These are phyloP conservation scores for Sclerotinia nivalis DNA, from an alignment of 2,329 filamentous ascomycete genomes.

Conservation along the genomic window DNA sequence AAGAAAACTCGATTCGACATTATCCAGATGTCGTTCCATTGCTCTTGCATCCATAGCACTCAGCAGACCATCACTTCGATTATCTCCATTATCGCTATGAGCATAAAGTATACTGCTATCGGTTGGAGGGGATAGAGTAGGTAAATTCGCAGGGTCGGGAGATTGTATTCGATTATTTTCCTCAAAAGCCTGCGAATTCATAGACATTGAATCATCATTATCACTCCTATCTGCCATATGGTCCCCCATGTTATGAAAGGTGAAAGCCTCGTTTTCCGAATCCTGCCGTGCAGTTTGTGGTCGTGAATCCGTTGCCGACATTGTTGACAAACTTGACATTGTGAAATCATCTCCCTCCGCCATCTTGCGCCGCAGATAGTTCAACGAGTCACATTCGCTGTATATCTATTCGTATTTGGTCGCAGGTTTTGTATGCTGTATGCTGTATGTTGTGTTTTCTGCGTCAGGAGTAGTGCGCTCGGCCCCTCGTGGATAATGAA, in stretches of 20 bases:
- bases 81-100: constrained; percentile 34
- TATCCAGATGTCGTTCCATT: constrained; percentile 53
- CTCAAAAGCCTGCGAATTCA: constrained; percentile 28
- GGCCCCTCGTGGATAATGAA: constrained; percentile 22
- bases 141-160: constrained; percentile 34
- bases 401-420: neutral
- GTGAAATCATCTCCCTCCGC: constrained; percentile 36
- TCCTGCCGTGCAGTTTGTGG: constrained; percentile 37
- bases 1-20: constrained; percentile 67
- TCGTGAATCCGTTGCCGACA: constrained; percentile 28
- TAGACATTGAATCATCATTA: constrained; percentile 35
- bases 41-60: constrained; percentile 40
- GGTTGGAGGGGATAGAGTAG: constrained; percentile 34
- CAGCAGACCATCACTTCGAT: constrained; percentile 32
- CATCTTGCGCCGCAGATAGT: constrained; percentile 31
- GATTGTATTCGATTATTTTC: constrained; percentile 32
- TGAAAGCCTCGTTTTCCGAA: constrained; percentile 36
- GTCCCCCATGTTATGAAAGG: constrained; percentile 37
- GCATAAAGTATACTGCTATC: constrained; percentile 38
- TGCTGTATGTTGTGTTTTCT: constrained; percentile 1
- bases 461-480: constrained; percentile 27
- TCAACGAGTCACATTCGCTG: constrained; percentile 37
- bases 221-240: constrained; percentile 34
- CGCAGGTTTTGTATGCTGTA: constrained; percentile 11
- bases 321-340: constrained; percentile 21